Evolutionary conservation across 1,284 basidiomycete species (phyloP).

Genomic region (Cutaneotrichosporon sp.): DNA sequence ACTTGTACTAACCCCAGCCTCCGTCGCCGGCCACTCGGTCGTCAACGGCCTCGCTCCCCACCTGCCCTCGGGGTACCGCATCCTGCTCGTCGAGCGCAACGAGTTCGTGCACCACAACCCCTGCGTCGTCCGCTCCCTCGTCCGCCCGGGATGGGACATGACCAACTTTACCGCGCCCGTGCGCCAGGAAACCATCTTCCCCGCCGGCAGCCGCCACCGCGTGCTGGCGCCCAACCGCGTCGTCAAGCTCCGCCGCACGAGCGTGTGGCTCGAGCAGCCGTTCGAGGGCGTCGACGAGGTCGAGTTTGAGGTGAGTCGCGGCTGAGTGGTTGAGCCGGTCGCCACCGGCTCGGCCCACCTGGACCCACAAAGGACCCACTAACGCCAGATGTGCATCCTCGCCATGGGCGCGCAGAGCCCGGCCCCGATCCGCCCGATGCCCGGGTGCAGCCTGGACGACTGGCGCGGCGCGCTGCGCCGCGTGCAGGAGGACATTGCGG

Average conservation of each 20-base stretch:
- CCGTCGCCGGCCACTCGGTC: slow-evolving; percentile 42
- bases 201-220: slow-evolving; percentile 33
- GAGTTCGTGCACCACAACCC: slow-evolving; percentile 52
- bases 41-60: slow-evolving; percentile 46
- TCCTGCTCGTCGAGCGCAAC: slow-evolving; percentile 55
- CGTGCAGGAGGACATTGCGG: slow-evolving; percentile 20
- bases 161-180: slow-evolving; percentile 45
- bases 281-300: slow-evolving; percentile 50
- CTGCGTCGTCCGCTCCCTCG: slow-evolving; percentile 52
- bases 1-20: slow-evolving; percentile 36
- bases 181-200: slow-evolving; percentile 45
- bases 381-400: slow-evolving; percentile 39
- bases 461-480: slow-evolving; percentile 30
- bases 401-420: slow-evolving; percentile 49
- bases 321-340: too few relatives aligned
- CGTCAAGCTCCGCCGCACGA: slow-evolving; percentile 42
- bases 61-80: slow-evolving; percentile 51
- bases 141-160: slow-evolving; percentile 52
- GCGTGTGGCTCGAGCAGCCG: slow-evolving; percentile 45
- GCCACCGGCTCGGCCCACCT: background rate
- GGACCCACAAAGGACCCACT: too few relatives aligned
- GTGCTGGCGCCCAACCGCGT: slow-evolving; percentile 48
- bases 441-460: slow-evolving; percentile 28
- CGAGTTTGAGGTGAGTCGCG: slow-evolving; percentile 52
- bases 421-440: slow-evolving; percentile 46